Evolutionary conservation across 164 flowering plant genomes (phyloP).

Genomic region (Protea cynaroides): DNA sequence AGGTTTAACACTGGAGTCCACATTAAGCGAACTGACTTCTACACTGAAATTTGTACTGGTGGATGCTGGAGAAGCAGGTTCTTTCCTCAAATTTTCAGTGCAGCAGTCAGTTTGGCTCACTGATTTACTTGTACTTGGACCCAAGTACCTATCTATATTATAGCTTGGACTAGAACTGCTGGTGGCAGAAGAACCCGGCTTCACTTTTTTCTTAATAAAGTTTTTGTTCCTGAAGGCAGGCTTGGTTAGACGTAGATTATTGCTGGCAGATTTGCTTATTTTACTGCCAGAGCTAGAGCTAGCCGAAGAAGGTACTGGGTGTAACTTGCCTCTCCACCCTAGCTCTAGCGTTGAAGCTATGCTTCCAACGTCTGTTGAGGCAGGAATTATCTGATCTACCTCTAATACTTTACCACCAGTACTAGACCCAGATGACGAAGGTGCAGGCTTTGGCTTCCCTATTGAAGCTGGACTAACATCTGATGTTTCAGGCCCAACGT

Average conservation of each 20-base stretch:
- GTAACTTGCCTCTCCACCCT: constrained; percentile 18
- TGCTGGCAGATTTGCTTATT: constrained; percentile 25
- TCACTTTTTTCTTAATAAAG: constrained; percentile 42
- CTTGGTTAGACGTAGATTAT: constrained; percentile 25
- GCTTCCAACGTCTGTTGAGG: constrained; percentile 14
- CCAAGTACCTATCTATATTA: constrained; percentile 11
- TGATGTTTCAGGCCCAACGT: constrained; percentile 14
- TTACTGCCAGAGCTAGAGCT: constrained; percentile 16
- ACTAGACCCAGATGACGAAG: constrained; percentile 15
- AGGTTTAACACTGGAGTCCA: constrained; percentile 18
- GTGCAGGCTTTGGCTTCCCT: constrained; percentile 14
- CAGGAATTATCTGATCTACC: constrained; percentile 19
- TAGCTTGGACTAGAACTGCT: constrained; percentile 14
- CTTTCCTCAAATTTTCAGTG: constrained; percentile 16
- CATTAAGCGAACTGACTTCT: constrained; percentile 27
- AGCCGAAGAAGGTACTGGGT: constrained; percentile 15
- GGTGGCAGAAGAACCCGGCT: constrained; percentile 25
- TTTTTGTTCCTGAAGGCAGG: constrained; percentile 36
- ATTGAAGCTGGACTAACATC: constrained; percentile 11
- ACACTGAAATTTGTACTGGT: constrained; percentile 15
- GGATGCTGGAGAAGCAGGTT: constrained; percentile 24
- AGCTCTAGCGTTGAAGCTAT: constrained; percentile 13
- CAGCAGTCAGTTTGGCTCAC: constrained; percentile 14
- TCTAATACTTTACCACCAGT: constrained; percentile 12
- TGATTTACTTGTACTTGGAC: constrained; percentile 17